Evolutionary conservation across 495 filamentous ascomycete species (phyloP).

Genomic region (Penicillium odoratum): DNA sequence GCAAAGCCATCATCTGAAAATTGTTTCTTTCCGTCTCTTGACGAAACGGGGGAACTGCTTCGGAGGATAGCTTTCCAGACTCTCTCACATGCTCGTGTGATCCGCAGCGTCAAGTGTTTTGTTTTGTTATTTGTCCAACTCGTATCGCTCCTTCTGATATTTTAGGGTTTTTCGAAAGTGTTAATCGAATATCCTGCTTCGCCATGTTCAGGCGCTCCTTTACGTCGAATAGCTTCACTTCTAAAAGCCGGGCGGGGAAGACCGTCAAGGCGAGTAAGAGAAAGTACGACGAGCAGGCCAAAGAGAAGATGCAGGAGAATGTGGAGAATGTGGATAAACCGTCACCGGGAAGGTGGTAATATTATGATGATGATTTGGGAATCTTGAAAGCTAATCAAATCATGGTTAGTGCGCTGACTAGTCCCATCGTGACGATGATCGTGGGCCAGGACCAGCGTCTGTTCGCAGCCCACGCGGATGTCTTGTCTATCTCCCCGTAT

Average conservation of each 20-base stretch:
- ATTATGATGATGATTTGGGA: constrained; percentile 15
- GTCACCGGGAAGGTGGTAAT: constrained; percentile 46
- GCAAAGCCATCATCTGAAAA: constrained; percentile 30
- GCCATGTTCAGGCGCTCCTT: constrained; percentile 86
- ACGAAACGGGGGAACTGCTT: constrained; percentile 28
- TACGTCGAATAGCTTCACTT: constrained; percentile 59
- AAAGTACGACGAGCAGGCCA: constrained; percentile 67
- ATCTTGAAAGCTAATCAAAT: neutral
- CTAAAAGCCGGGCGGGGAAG: constrained; percentile 76
- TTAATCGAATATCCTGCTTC: constrained; percentile 31
- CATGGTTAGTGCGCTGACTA: constrained; percentile 58
- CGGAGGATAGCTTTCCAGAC: constrained; percentile 38
- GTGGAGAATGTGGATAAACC: constrained; percentile 57
- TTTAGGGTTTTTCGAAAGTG: constrained; percentile 23
- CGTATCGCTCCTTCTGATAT: constrained; percentile 38
- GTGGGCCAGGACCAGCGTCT: constrained; percentile 79
- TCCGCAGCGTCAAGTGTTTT: constrained; percentile 36
- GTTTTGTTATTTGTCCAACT: constrained; percentile 31
- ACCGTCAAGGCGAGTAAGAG: constrained; percentile 71
- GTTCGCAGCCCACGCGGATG: constrained; percentile 71
- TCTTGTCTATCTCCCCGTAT: constrained; percentile 59
- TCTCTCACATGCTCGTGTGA: constrained; percentile 38
- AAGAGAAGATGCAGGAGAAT: constrained; percentile 72
- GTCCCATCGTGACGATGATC: constrained; percentile 79
- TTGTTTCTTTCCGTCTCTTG: constrained; percentile 25